Percentiles rank a stretch among this genome's conserved stretches.
Evolutionary conservation across 2,329 filamentous ascomycete species (phyloP).

Genomic region (Fusarium anthophilum): DNA sequence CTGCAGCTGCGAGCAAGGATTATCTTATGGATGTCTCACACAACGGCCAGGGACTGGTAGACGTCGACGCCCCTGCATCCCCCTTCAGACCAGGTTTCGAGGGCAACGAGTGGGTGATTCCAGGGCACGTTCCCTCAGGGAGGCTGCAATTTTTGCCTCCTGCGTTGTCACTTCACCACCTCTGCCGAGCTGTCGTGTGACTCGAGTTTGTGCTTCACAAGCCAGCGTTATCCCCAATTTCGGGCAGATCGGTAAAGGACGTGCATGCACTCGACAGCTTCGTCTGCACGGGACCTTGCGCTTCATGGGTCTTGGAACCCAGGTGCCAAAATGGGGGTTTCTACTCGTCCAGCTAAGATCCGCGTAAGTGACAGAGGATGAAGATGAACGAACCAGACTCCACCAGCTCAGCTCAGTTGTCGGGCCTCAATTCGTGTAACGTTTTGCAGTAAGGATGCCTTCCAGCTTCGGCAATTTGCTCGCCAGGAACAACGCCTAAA

Average conservation of each 20-base stretch:
- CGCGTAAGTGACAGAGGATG: slow-evolving; percentile 24
- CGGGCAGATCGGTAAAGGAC: neutral
- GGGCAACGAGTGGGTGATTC: slow-evolving; percentile 20
- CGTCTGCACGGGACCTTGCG: slow-evolving; percentile 12
- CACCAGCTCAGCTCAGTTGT: neutral
- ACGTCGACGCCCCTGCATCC: slow-evolving; percentile 23
- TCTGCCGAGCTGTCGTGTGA: slow-evolving; percentile 4
- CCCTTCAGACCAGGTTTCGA: slow-evolving; percentile 19
- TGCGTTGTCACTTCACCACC: slow-evolving; percentile 18
- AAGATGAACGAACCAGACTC: slow-evolving; percentile 2
- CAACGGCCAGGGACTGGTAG: slow-evolving; percentile 19
- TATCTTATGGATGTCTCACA: slow-evolving; percentile 28
- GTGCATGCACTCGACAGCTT: slow-evolving; percentile 6
- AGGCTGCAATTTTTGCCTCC: slow-evolving; percentile 26
- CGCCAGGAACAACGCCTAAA: neutral
- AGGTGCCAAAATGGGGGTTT: slow-evolving; percentile 20
- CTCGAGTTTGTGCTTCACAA: slow-evolving; percentile 1
- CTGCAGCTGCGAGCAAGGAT: slow-evolving; percentile 13
- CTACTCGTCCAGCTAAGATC: slow-evolving; percentile 15
- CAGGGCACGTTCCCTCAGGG: slow-evolving; percentile 7
- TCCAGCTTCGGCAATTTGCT: slow-evolving; percentile 2
- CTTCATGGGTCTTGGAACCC: slow-evolving; percentile 8
- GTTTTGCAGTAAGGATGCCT: neutral
- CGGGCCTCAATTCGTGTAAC: neutral
- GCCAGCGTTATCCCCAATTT: neutral